Conservation (phyloP, 495 filamentous ascomycete genomes). For the Penicillium malachiteum region DNA sequence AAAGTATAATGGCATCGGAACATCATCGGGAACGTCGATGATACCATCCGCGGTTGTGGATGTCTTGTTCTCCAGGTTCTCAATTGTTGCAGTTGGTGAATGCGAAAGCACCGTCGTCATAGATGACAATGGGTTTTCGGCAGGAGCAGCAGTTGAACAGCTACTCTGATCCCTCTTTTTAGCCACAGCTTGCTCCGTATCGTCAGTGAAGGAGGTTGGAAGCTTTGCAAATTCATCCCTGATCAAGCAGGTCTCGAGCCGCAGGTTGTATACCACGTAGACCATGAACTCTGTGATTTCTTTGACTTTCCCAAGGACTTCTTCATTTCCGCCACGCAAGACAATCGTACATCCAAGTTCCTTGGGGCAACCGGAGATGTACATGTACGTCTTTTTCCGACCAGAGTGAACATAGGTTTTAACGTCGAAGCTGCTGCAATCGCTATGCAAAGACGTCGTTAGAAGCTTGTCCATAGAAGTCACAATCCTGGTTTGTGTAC, state of each 20-base stretch:
- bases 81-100: background rate
- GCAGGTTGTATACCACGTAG: constrained; percentile 97
- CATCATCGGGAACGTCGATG: constrained; percentile 72
- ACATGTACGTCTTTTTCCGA: constrained; percentile 91
- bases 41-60: constrained; percentile 39
- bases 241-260: constrained; percentile 94
- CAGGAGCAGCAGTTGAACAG: background rate
- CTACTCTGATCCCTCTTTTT: constrained; percentile 8
- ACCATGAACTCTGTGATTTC: constrained; percentile 97
- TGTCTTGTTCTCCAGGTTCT: constrained; percentile 16
- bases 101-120: background rate
- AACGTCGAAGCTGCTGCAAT: constrained; percentile 83
- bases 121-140: constrained; percentile 3
- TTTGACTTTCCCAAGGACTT: constrained; percentile 75
- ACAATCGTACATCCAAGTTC: constrained; percentile 96
- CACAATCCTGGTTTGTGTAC: constrained; percentile 85
- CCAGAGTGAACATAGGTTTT: constrained; percentile 87
- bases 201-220: constrained; percentile 58
- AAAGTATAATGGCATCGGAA: constrained; percentile 89
- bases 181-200: constrained; percentile 12
- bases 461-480: constrained; percentile 94
- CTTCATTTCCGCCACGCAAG: constrained; percentile 74
- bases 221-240: constrained; percentile 91
- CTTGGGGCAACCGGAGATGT: constrained; percentile 86
- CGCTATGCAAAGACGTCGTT: constrained; percentile 74